These are phyloP conservation scores for Spergularia marina DNA, from an alignment of 148 eudicot species.

Conservation along the genomic window DNA sequence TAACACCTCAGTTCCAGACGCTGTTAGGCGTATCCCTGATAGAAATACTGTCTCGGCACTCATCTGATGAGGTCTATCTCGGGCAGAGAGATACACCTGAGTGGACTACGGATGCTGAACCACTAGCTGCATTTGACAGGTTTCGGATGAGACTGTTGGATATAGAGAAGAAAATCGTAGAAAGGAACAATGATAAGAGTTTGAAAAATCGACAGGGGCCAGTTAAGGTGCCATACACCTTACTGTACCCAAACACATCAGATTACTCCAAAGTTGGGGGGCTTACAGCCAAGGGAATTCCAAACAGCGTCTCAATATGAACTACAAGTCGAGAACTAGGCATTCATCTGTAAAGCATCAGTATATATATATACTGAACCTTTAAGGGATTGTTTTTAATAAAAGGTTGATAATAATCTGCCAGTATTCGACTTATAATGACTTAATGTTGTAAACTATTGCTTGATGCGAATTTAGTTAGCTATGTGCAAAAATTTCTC, in stretches of 20 bases:
- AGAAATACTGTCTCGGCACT: slow-evolving; percentile 61
- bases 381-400: neutral
- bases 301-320: slow-evolving; percentile 59
- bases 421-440: neutral
- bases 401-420: neutral
- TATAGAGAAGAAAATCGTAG: slow-evolving; percentile 41
- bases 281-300: slow-evolving; percentile 62
- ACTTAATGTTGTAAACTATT: no score
- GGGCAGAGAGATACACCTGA: slow-evolving; percentile 56
- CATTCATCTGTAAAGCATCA: slow-evolving; percentile 1
- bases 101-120: slow-evolving; percentile 53
- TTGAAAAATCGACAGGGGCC: slow-evolving; percentile 60
- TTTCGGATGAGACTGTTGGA: slow-evolving; percentile 34
- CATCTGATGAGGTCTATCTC: slow-evolving; percentile 67
- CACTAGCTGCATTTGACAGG: slow-evolving; percentile 47
- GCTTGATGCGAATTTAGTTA: no score
- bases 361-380: neutral
- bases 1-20: slow-evolving; percentile 56
- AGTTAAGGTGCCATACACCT: slow-evolving; percentile 54
- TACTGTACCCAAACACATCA: slow-evolving; percentile 62
- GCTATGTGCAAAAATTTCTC: no score
- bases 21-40: slow-evolving; percentile 66
- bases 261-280: slow-evolving; percentile 45
- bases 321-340: neutral
- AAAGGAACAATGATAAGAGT: slow-evolving; percentile 40